phyloP scores from a whole-genome alignment of 139 green algal species.

The Trebouxia sp. region DNA sequence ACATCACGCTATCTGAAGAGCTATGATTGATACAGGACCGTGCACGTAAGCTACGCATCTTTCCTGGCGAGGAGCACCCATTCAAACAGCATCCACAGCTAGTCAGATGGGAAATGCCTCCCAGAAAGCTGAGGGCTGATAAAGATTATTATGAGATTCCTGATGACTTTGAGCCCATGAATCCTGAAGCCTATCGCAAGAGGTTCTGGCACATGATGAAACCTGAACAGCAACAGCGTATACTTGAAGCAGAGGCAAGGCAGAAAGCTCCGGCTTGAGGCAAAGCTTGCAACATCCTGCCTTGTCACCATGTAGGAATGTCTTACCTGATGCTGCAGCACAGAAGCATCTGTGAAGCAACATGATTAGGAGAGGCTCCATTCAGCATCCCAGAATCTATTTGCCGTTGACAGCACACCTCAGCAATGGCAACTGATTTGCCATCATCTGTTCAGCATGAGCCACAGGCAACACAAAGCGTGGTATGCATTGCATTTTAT shows the following conservation, averaged over 20 bases:
- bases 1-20: not conserved
- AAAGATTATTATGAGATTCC: slow-evolving; percentile 11
- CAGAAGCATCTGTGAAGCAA: too few relatives aligned
- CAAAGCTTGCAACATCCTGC: too few relatives aligned
- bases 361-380: too few relatives aligned
- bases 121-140: slow-evolving; percentile 56
- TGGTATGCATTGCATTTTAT: too few relatives aligned
- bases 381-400: too few relatives aligned
- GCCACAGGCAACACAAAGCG: too few relatives aligned
- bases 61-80: slow-evolving; percentile 68
- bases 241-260: not conserved
- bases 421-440: too few relatives aligned
- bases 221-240: not conserved
- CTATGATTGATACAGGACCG: slow-evolving; percentile 41
- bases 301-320: too few relatives aligned
- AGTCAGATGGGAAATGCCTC: slow-evolving; percentile 60
- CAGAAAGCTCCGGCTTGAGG: too few relatives aligned
- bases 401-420: too few relatives aligned
- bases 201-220: slow-evolving; percentile 46
- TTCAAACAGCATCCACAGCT: slow-evolving; percentile 65
- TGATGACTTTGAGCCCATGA: slow-evolving; percentile 54
- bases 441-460: too few relatives aligned
- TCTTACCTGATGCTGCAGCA: too few relatives aligned
- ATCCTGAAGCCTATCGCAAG: slow-evolving; percentile 61
- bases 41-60: slow-evolving; percentile 83